phyloP scores from a whole-genome alignment of 352 stramenopile species.

The Pelagophyceae sp. region DNA sequence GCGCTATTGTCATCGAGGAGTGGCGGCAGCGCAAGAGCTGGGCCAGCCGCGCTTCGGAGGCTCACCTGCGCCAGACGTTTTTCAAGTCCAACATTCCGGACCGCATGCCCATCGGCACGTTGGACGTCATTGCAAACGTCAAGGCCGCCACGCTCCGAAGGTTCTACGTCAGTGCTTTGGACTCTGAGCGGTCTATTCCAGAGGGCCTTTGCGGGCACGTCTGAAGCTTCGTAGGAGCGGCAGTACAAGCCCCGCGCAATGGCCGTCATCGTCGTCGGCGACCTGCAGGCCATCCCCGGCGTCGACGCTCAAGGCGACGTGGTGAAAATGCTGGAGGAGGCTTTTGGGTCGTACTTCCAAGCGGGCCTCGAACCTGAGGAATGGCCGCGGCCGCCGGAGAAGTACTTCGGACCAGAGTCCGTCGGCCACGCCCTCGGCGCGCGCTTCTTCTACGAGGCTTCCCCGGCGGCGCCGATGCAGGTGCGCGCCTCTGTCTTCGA shows the following conservation, averaged over 20 bases:
- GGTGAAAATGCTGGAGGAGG: background rate
- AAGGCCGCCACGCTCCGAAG: conserved; percentile 26
- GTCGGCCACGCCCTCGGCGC: background rate
- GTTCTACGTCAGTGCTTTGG: too few relatives aligned
- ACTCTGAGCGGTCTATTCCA: too few relatives aligned
- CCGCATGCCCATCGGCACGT: conserved; percentile 32
- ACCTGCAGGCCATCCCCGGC: conserved; percentile 18
- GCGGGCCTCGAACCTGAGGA: background rate
- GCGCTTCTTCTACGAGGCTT: background rate
- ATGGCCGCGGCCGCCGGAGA: background rate
- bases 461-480: background rate
- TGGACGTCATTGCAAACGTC: conserved; percentile 33
- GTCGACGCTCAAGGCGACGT: background rate
- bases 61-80: conserved; percentile 17
- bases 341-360: background rate
- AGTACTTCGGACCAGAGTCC: background rate
- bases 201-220: too few relatives aligned
- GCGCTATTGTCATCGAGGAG: conserved; percentile 36
- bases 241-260: conserved; percentile 29
- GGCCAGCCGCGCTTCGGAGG: conserved; percentile 23
- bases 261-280: conserved; percentile 31
- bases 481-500: conserved; percentile 2
- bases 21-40: conserved; percentile 29
- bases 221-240: too few relatives aligned
- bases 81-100: conserved; percentile 17